These are phyloP conservation scores for Diaporthe citriasiana DNA, from an alignment of 2,329 filamentous ascomycete genomes.

Conservation along the genomic window DNA sequence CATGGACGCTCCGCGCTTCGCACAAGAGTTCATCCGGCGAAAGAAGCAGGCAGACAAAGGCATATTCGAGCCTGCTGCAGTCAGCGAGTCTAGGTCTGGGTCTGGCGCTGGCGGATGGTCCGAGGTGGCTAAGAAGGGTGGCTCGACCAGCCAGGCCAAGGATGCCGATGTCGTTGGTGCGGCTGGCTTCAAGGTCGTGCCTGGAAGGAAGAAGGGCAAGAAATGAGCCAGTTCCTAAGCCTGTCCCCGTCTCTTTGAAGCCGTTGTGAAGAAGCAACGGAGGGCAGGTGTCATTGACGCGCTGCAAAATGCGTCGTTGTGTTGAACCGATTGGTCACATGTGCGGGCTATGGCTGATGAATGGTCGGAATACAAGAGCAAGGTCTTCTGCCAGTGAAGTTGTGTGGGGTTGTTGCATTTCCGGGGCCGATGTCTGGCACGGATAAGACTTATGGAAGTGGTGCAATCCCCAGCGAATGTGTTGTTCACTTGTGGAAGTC, in stretches of 20 bases:
- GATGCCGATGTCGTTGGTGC: conserved; percentile 52
- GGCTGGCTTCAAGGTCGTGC: conserved; percentile 88
- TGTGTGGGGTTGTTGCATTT: neutral
- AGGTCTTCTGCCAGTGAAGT: neutral
- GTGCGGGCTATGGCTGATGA: conserved; percentile 3
- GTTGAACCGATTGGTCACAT: neutral
- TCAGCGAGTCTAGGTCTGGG: conserved; percentile 62
- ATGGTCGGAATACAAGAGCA: neutral
- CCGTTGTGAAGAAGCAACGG: neutral
- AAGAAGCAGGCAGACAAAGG: conserved; percentile 95
- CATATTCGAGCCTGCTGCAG: conserved; percentile 73
- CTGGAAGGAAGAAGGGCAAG: conserved; percentile 92
- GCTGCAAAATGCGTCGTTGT: neutral
- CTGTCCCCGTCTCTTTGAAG: neutral
- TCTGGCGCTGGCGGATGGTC: conserved; percentile 82
- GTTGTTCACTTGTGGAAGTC: neutral
- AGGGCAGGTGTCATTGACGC: neutral
- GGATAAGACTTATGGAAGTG: neutral
- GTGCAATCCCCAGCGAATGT: neutral
- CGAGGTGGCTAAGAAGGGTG: conserved; percentile 96
- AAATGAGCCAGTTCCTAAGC: conserved; percentile 61
- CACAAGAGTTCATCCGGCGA: conserved; percentile 92
- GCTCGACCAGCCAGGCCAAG: conserved; percentile 62
- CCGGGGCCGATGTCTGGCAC: neutral
- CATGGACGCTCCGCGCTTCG: conserved; percentile 93